phyloP scores from a whole-genome alignment of 805 yeast species.

The Cyberlindnera veronae region DNA sequence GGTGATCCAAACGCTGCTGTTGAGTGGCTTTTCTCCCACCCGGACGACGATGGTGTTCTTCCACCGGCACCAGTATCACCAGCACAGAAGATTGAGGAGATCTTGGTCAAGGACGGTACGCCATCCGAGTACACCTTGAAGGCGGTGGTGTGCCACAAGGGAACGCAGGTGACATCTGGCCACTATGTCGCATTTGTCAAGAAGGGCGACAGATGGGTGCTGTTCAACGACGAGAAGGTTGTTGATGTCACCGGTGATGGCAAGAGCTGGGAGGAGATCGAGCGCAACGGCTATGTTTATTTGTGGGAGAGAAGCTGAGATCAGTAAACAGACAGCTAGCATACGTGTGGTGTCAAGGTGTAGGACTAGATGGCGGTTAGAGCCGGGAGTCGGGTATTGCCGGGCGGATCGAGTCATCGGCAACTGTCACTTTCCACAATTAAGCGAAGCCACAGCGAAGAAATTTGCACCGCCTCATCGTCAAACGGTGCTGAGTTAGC shows the following conservation, averaged over 20 bases:
- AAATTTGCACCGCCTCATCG: too few relatives aligned
- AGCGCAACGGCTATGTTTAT: constrained; percentile 45
- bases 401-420: too few relatives aligned
- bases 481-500: too few relatives aligned
- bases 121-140: constrained; percentile 41
- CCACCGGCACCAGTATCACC: constrained; percentile 24
- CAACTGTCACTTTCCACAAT: too few relatives aligned
- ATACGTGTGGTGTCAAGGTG: too few relatives aligned
- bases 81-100: constrained; percentile 6
- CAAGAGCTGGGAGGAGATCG: constrained; percentile 31
- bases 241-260: constrained; percentile 46
- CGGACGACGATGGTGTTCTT: constrained; percentile 70
- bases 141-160: constrained; percentile 81
- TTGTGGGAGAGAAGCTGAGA: constrained; percentile 26
- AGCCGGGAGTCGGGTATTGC: too few relatives aligned
- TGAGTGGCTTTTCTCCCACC: constrained; percentile 86
- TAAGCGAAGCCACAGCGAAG: too few relatives aligned
- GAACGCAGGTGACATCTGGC: constrained; percentile 81
- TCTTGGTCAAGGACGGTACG: constrained; percentile 5
- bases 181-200: constrained; percentile 78
- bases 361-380: too few relatives aligned
- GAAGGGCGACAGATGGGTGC: constrained; percentile 55
- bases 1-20: constrained; percentile 73
- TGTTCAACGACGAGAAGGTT: constrained; percentile 86
- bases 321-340: too few relatives aligned